These are phyloP conservation scores for Fonsecaea monophora DNA, from an alignment of 2,329 filamentous ascomycete species.

Conservation along the genomic window DNA sequence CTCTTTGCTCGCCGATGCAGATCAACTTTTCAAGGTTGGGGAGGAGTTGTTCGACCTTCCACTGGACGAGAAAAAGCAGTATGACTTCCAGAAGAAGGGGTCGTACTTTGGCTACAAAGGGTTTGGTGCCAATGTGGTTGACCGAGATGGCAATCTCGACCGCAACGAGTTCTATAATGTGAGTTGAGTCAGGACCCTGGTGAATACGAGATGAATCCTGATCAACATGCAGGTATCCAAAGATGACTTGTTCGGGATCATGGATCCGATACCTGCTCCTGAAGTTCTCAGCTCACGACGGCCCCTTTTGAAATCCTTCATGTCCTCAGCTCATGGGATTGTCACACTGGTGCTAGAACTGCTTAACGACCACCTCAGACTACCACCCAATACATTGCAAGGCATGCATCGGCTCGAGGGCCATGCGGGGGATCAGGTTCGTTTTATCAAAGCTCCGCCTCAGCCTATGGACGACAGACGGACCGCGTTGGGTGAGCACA, in stretches of 20 bases:
- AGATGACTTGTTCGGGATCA: constrained; percentile 57
- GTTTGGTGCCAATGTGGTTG: constrained; percentile 55
- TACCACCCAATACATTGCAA: constrained; percentile 52
- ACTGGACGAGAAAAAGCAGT: constrained; percentile 60
- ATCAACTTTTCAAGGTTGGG: constrained; percentile 56
- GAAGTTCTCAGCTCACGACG: constrained; percentile 49
- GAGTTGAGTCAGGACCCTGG: constrained; percentile 28
- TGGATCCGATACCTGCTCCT: constrained; percentile 52
- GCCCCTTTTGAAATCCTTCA: constrained; percentile 52
- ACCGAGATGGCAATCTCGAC: constrained; percentile 57
- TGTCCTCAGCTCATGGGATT: constrained; percentile 53
- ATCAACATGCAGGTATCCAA: constrained; percentile 53
- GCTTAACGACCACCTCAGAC: constrained; percentile 54
- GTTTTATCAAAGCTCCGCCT: constrained; percentile 59
- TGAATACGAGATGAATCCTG: not conserved
- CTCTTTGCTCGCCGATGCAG: constrained; percentile 52
- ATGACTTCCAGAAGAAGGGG: constrained; percentile 58
- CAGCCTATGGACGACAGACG: constrained; percentile 52
- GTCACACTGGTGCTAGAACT: constrained; percentile 54
- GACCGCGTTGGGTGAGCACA: constrained; percentile 60
- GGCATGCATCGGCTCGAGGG: constrained; percentile 55
- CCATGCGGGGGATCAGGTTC: constrained; percentile 60
- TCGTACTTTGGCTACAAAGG: constrained; percentile 63
- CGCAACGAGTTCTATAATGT: constrained; percentile 64
- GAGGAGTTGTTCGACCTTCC: constrained; percentile 57